These are phyloP conservation scores for Saccharum spontaneum DNA, from an alignment of 176 grass and related monocot species.

Conservation along the genomic window DNA sequence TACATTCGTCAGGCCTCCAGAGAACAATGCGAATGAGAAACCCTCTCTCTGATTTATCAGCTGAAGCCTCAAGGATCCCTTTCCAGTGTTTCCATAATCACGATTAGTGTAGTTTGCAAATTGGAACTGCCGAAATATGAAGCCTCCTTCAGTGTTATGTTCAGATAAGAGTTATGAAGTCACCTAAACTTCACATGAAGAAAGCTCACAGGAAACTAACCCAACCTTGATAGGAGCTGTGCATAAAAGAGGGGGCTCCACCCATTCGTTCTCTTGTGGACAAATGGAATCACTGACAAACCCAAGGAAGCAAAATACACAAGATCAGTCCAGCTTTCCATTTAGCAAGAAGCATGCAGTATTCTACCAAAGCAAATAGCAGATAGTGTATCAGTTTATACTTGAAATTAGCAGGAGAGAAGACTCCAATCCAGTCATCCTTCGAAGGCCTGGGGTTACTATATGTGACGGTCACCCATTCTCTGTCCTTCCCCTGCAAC, in stretches of 20 bases:
- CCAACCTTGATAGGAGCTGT: conserved; percentile 90
- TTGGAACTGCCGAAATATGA: conserved; percentile 63
- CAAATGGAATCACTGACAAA: conserved; percentile 67
- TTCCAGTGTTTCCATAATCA: conserved; percentile 60
- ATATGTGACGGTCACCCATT: conserved; percentile 77
- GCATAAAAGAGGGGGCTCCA: conserved; percentile 72
- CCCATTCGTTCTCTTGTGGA: conserved; percentile 56
- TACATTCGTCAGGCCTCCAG: conserved; percentile 75
- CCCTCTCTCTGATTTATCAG: conserved; percentile 90
- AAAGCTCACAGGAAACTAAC: background rate
- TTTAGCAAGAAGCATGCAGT: background rate
- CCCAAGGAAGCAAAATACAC: conserved; percentile 12
- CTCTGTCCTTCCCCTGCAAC: conserved; percentile 61
- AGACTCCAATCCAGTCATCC: conserved; percentile 92
- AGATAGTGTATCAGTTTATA: conserved; percentile 31
- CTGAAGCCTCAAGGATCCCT: conserved; percentile 77
- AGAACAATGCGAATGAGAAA: conserved; percentile 92
- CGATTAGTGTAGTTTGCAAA: conserved; percentile 68
- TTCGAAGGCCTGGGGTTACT: conserved; percentile 59
- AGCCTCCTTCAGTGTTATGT: conserved; percentile 6
- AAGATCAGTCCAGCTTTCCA: background rate
- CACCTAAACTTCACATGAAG: background rate
- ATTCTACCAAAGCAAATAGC: background rate
- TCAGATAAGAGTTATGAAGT: background rate
- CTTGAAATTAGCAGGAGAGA: conserved; percentile 96